Evolutionary conservation across 208 protist genomes (phyloP), one percentile per base, ranked within the genome.

Genomic region (Trypanosoma avium): DNA sequence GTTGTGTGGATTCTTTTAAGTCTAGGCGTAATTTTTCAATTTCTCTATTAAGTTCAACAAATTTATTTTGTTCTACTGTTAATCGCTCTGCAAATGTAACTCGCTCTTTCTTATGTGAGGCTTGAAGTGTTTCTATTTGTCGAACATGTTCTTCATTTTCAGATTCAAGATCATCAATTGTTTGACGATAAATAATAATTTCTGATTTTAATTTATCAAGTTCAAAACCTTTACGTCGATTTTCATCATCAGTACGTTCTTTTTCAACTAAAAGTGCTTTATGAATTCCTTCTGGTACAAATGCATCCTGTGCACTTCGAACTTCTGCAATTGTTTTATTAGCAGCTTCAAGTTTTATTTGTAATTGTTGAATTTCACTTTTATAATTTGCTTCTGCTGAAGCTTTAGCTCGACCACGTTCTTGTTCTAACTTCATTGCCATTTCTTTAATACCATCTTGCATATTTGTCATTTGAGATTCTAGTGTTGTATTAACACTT

Each of bases 121-220:
- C 69, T 55, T 92, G 89, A 27, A 95, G 60, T 27, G 59, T 56
- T 57, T 95, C 89, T 48, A 93, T 89, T 60, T 95, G 74, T 59
- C 81, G 82, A 38, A 92, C 73, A 50, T 90, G 84, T 48, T 93
- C 86, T 56, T 93, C 86, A 55, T 92, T 92, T 60, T 93, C 86
- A 24, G 80, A 47, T 75, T 95, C 86, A 9, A 93, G 61, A 24
- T 93, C 84, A 35, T 68, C 64, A 48, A 95, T 93, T 1, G 82
- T 93, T 61, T 95, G 81, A 26, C 84, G 86, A 56, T 93, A 92
- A 40, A 95, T 90, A 24, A 88, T 63, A 60, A 95, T 92, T 56
- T 95, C 89, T 24, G 86, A 90, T 75, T 89, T 95, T 55, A 86
- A 70, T 77, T 89, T 88, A 47, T 95, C 85, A 30, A 88, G 47